Conservation (phyloP, 441 rosid genomes). For the Erodium moschatum region DNA sequence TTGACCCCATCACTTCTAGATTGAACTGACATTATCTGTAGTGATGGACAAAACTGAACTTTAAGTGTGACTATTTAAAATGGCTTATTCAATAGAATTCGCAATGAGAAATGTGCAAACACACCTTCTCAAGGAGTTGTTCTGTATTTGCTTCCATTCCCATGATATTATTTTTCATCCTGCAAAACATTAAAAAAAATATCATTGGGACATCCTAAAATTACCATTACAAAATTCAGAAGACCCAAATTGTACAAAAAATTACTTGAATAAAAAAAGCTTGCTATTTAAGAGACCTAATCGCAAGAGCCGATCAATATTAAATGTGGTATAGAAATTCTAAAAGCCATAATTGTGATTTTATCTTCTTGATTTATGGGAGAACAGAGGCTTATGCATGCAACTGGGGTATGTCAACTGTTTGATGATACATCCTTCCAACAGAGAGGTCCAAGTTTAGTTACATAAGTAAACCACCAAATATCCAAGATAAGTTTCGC, state of each 20-base stretch:
- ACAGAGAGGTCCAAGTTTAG: not conserved
- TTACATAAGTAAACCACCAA: not conserved
- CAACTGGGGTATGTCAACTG: too few relatives aligned
- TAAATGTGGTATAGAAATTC: not conserved
- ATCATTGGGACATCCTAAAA: not conserved
- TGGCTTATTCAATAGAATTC: not conserved
- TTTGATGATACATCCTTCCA: not conserved
- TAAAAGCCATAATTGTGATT: not conserved
- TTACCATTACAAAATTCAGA: not conserved
- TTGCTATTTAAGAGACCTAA: not conserved
- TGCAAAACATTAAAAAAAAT: conserved; percentile 28
- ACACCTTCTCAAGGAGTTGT: conserved; percentile 82
- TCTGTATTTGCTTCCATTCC: conserved; percentile 98
- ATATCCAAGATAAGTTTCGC: not conserved
- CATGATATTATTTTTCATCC: conserved; percentile 93
- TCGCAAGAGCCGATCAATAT: not conserved
- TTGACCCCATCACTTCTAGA: conserved; percentile 96
- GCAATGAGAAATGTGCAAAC: conserved; percentile 11
- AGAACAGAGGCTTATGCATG: not conserved
- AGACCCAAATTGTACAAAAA: not conserved
- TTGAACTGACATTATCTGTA: conserved; percentile 90
- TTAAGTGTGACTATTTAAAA: conserved; percentile 1
- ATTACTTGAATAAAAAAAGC: not conserved
- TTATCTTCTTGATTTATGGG: not conserved
- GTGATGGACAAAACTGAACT: conserved; percentile 14